Evolutionary conservation across 2,329 filamentous ascomycete genomes (phyloP), one percentile per base, ranked within the genome.

Genomic region (Ploettnerulaceae sp.): DNA sequence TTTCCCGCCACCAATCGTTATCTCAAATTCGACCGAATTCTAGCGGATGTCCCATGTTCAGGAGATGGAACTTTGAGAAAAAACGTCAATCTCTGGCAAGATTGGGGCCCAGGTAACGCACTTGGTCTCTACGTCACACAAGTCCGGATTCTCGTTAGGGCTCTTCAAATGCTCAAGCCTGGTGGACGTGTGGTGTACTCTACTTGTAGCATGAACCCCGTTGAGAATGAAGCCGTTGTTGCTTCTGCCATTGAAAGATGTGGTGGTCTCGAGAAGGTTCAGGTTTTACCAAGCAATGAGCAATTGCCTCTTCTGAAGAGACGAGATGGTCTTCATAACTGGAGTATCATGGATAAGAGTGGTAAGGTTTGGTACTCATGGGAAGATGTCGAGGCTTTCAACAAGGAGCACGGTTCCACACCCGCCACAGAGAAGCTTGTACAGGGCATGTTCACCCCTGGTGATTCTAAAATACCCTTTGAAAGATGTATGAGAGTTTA

Each of bases 201-300:
- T 3, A 98, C 93, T 15, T 98, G 93, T 75, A 96, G 89, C 67
- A 89, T 98, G 86, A 98, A 98, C 69, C 93, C 93, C 0, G 81
- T 97, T 21, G 93, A 98, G 72, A 95, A 98, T 62, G 93, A 98
- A 69, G 84, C 93, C 5, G 89, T 97, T 12, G 74, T 98, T 50
- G 82, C 87, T 1, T 84, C 85, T 20, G 93, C 93, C 8, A 90
- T 98, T 58, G 85, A 89, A 58, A 79, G 90, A 47, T 97, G 90
- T 61, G 93, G 93, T 52, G 93, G 93, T 3, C 69, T 79, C 3
- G 74, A 77, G 11, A 93, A 90, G 62, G 85, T 98, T 39, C 78
- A 85, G 55, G 82, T 98, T 34, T 67, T 97, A 46, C 89, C 96
- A 66, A 93, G 86, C 68, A 85, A 81, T 62, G 76, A 86, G 55